Evolutionary conservation across 306 rosid genomes (phyloP).

Genomic region (Pterocarpus santalinus): DNA sequence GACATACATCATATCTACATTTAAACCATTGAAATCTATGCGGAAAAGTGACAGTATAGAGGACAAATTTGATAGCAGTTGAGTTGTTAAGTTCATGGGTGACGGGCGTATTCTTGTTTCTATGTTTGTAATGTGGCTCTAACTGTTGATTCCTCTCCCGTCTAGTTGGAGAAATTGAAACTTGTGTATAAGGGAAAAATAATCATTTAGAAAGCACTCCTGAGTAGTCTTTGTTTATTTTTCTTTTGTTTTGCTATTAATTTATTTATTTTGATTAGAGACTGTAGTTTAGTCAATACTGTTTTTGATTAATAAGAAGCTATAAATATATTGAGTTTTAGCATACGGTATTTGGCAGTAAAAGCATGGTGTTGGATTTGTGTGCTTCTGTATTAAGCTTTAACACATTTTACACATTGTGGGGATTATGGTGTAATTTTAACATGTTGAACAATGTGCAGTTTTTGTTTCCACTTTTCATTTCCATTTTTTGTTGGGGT

Average conservation of each 20-base stretch:
- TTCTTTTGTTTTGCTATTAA: background rate
- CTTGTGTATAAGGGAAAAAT: background rate
- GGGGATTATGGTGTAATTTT: background rate
- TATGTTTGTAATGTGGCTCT: background rate
- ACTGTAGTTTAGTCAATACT: background rate
- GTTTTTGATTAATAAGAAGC: background rate
- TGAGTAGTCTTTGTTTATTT: background rate
- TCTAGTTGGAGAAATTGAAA: background rate
- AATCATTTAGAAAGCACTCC: no score
- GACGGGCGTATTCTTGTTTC: background rate
- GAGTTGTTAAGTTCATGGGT: background rate
- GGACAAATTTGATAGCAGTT: background rate
- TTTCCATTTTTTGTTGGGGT: background rate
- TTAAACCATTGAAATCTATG: background rate
- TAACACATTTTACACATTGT: no score
- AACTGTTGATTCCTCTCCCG: background rate
- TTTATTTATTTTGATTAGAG: no score
- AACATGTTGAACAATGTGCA: background rate
- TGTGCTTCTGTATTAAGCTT: no score
- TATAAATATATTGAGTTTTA: no score
- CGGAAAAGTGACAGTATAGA: background rate
- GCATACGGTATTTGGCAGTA: background rate
- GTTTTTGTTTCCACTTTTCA: background rate
- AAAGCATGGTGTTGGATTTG: background rate
- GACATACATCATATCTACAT: background rate